Evolutionary conservation across 2,329 filamentous ascomycete species (phyloP), one percentile per base, ranked within the genome.

Genomic region (Verticillium nonalfalfae): DNA sequence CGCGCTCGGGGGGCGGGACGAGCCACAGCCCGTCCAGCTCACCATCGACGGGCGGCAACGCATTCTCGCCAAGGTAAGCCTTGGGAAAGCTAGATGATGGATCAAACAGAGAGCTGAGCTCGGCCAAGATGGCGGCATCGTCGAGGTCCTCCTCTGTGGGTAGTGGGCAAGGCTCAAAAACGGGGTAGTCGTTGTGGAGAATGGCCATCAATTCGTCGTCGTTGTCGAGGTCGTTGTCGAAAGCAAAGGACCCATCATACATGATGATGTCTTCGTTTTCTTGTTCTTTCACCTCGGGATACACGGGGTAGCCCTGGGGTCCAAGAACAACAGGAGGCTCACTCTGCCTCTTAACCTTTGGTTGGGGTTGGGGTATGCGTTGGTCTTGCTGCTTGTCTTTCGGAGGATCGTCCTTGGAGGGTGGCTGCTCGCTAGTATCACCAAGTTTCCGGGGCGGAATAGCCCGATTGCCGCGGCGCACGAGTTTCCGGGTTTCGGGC

Each of bases 41-140:
- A 11, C 50, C 4, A 5, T 45, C 7, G 34, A 40, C n/a, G 60
- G 54, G 55, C 21, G 50, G 14, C 35, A 26, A 33, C 26, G 7
- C 14, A 21, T 45, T 35, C 4, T n/a, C 3, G 1, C 15, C 39
- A 11, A 39, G 38, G n/a, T 45, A 7, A 56, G 59, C 59, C 6
- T 60, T 45, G 18, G 61, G 40, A 60, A 65, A 65, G 59, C 64
- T 60, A 34, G 26, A 45, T 31, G 59, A 59, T 7, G 45, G 36
- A 11, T 26, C 39, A 52, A 63, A 61, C 21, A 55, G 54, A 4
- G 39, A 18, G 5, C 58, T 36, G 58, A 60, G 40, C 11, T 59
- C 57, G 9, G 14, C 13, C 15, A 54, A 13, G 57, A 63, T 18
- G 36, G n/a, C 21, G 9, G 15, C 33, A 18, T 63, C 59, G 14